phyloP scores from a whole-genome alignment of 129 eudicot genomes.

The Chrysanthemum lavandulifolium region DNA sequence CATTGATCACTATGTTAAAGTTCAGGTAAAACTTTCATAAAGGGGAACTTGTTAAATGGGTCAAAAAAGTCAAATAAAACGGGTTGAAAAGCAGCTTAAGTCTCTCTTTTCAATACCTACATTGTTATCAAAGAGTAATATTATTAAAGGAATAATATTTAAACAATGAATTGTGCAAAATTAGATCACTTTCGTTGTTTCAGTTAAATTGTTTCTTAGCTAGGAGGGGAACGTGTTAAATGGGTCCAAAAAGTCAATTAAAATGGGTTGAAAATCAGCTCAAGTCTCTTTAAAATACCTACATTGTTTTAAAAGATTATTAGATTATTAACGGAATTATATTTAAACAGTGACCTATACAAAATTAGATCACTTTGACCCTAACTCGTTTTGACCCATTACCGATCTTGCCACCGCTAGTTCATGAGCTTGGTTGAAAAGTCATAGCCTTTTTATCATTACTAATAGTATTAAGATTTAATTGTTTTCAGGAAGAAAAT shows the following conservation, averaged over 20 bases:
- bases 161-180: too few relatives aligned
- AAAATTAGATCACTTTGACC: too few relatives aligned
- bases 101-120: too few relatives aligned
- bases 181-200: too few relatives aligned
- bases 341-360: too few relatives aligned
- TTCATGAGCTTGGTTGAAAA: too few relatives aligned
- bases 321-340: too few relatives aligned
- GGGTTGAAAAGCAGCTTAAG: not conserved
- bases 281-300: too few relatives aligned
- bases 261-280: not conserved
- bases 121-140: too few relatives aligned
- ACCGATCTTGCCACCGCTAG: not conserved
- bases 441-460: not conserved
- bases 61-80: not conserved
- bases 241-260: not conserved
- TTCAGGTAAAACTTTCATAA: constrained; percentile 42
- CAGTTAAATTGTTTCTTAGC: too few relatives aligned
- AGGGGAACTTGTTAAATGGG: not conserved
- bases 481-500: constrained; percentile 43
- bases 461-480: not conserved
- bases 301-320: too few relatives aligned
- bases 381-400: not conserved
- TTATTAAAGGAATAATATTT: too few relatives aligned
- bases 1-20: constrained; percentile 43
- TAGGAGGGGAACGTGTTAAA: not conserved